Conservation (phyloP, 768 basidiomycete genomes). For the Trametes meyenii region DNA sequence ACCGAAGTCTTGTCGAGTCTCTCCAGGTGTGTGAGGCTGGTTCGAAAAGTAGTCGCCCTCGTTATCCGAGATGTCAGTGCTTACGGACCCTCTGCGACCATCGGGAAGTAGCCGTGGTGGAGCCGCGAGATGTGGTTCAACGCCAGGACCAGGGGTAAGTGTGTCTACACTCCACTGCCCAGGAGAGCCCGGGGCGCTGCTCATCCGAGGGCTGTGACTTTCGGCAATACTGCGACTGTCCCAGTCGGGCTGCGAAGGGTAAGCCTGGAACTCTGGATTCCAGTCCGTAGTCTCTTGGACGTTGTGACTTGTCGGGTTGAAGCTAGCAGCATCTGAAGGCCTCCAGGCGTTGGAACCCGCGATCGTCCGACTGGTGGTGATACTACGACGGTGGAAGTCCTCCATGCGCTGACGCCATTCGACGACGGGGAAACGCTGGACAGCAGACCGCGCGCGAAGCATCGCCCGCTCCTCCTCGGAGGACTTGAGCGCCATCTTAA, state of each 20-base stretch:
- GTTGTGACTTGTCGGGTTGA: conserved; percentile 36
- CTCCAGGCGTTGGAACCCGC: conserved; percentile 82
- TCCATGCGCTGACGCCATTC: conserved; percentile 97
- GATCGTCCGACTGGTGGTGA: conserved; percentile 63
- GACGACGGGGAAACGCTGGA: conserved; percentile 96
- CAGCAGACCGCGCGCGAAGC: conserved; percentile 88
- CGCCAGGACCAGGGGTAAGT: conserved; percentile 47
- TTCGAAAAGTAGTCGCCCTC: conserved; percentile 62
- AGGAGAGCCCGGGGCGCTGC: conserved; percentile 48
- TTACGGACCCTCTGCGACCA: conserved; percentile 37
- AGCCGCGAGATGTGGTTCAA: conserved; percentile 42
- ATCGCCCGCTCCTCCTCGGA: conserved; percentile 90
- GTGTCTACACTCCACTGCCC: conserved; percentile 65
- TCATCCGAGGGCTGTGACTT: conserved; percentile 29
- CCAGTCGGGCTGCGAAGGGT: conserved; percentile 78
- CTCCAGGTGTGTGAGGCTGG: conserved; percentile 31
- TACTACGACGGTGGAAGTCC: conserved; percentile 90
- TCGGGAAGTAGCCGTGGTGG: conserved; percentile 38
- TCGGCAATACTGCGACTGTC: conserved; percentile 62
- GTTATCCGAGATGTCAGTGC: conserved; percentile 54
- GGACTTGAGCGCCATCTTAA: conserved; percentile 92
- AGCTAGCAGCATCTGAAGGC: conserved; percentile 62
- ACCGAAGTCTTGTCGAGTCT: conserved; percentile 52
- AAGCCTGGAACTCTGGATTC: conserved; percentile 67
- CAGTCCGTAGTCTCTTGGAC: conserved; percentile 78